Conservation (phyloP, 352 stramenopile genomes). For the Phytophthora citricola region DNA sequence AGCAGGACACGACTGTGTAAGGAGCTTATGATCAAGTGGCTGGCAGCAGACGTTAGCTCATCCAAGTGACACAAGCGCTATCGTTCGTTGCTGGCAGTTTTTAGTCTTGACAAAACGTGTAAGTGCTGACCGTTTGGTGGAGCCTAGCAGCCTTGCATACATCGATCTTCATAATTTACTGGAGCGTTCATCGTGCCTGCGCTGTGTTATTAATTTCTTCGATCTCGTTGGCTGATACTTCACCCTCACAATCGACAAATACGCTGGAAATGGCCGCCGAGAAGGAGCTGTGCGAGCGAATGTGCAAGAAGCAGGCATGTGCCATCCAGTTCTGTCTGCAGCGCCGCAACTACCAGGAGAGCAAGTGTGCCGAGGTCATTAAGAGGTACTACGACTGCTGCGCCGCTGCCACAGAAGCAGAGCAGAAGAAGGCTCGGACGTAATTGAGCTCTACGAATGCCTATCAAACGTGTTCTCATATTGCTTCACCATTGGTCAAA, state of each 20-base stretch:
- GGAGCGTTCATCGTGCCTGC: slow-evolving; percentile 25
- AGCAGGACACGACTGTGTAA: slow-evolving; percentile 51
- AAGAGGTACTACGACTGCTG: slow-evolving; percentile 82
- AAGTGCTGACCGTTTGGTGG: slow-evolving; percentile 8
- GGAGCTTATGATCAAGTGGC: slow-evolving; percentile 19
- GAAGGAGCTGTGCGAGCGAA: slow-evolving; percentile 57
- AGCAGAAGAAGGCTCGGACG: slow-evolving; percentile 25
- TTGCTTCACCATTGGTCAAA: slow-evolving; percentile 3
- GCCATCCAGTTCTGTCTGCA: slow-evolving; percentile 87
- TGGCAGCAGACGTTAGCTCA: slow-evolving; percentile 7
- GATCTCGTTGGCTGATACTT: slow-evolving; percentile 22
- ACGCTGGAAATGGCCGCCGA: slow-evolving; percentile 17
- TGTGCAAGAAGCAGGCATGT: slow-evolving; percentile 79
- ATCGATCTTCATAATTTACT: slow-evolving; percentile 43
- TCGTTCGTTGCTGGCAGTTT: slow-evolving; percentile 6
- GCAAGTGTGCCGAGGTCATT: slow-evolving; percentile 64
- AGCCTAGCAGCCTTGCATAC: slow-evolving; percentile 30
- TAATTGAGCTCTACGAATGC: background rate
- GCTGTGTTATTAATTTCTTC: background rate
- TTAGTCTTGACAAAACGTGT: slow-evolving; percentile 7
- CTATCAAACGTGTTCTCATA: background rate
- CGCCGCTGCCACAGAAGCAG: slow-evolving; percentile 47
- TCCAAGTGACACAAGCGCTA: background rate
- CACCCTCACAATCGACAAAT: slow-evolving; percentile 17
- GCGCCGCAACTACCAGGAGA: slow-evolving; percentile 77